Conservation (phyloP, 208 protist genomes). For the Strigomonas galati region DNA sequence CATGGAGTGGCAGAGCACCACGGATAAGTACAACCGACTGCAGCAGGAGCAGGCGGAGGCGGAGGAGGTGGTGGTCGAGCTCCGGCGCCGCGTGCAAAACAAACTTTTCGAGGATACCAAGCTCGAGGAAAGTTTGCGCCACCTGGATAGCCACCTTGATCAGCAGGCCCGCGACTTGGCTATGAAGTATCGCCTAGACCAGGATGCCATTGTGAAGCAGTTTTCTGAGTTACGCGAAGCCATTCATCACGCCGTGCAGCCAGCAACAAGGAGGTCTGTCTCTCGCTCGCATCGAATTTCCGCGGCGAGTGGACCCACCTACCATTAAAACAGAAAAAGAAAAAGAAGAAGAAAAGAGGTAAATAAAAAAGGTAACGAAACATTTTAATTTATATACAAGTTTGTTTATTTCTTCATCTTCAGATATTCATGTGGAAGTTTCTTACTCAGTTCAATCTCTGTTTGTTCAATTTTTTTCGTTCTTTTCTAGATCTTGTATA, state of each 20-base stretch:
- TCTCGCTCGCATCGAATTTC: background rate
- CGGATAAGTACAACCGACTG: constrained; percentile 46
- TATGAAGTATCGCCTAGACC: constrained; percentile 74
- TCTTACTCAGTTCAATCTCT: no score
- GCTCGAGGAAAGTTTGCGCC: constrained; percentile 66
- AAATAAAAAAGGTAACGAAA: constrained; percentile 3
- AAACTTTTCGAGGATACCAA: constrained; percentile 74
- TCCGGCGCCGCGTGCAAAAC: constrained; percentile 64
- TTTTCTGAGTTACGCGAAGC: constrained; percentile 63
- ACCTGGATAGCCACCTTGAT: constrained; percentile 69
- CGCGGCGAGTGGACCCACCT: background rate
- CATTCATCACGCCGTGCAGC: constrained; percentile 52
- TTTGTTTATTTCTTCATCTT: constrained; percentile 1
- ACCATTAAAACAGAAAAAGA: background rate
- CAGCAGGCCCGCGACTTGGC: constrained; percentile 78
- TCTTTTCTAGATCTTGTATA: constrained; percentile 5
- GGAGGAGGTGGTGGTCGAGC: constrained; percentile 58
- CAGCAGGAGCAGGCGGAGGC: constrained; percentile 50
- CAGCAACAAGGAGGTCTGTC: constrained; percentile 10
- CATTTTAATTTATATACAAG: constrained; percentile 4
- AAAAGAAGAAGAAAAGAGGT: background rate
- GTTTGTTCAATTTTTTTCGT: background rate
- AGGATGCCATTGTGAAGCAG: constrained; percentile 67
- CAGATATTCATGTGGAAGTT: no score
- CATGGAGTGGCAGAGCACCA: constrained; percentile 50